Base-by-base conservation (phyloP, 805 yeast species). In the Saccharomycopsis schoenii region DNA sequence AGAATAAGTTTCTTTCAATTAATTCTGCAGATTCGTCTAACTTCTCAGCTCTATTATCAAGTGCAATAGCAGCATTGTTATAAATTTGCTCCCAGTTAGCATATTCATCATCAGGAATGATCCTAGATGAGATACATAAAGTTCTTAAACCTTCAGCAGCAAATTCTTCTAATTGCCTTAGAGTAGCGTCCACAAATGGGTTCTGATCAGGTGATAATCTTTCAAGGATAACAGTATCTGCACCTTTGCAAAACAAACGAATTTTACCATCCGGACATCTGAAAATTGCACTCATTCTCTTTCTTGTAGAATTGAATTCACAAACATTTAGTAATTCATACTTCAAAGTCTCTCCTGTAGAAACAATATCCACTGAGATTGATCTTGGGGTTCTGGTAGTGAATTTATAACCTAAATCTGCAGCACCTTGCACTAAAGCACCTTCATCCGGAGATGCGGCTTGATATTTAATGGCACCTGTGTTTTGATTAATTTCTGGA, bases 391-490 rank as follows among this genome's bases (percentile, higher is more conserved):
- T 84, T 75, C 99, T 86, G 56, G 90, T 83, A 8, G 82, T 80
- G 71, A 94, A 96, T 64, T 80, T 84, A 70, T 87, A 94, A 0
- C 97, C 98, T 56, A 93, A 75, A 68, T 77, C 78, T 0, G 97
- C 94, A 17, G 97, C 98, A 62, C 99, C 99, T 68, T 92, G 91
- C 1, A 94, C 99, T 64, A 94, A 78, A 0, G 99, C 99, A 58
- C 99, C 99, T 76, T 96, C 99, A 75, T 94, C 99, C 0, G 99
- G 99, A 0, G 98, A 92, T 0, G 99, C 97, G 0, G 99, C 99
- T 74, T 94, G 99, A 71, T 96, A 94, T 71, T 89, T 92, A 65
- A 94, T 85, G 1, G 78, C 67, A 0, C 88, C 89, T 5, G 61
- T 54, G 61, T 76, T 76, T 1, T 78, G 84, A 63, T 79, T 80